These are phyloP conservation scores for Serendipita sp. DNA, from an alignment of 768 basidiomycete genomes.

Conservation along the genomic window DNA sequence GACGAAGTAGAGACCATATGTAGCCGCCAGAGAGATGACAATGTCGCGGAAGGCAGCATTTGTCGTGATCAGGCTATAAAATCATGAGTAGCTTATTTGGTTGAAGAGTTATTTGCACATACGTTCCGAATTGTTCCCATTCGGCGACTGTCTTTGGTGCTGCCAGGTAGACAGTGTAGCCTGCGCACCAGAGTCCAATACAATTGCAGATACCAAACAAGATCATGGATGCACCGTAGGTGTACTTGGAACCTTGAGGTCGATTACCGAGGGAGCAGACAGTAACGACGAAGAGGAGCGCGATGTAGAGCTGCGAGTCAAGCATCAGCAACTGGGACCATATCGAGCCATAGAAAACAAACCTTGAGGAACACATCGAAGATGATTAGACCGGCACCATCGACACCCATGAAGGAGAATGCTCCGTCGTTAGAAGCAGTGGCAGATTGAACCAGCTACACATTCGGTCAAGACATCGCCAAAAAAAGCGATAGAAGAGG, in stretches of 20 bases:
- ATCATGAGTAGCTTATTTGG: constrained; percentile 16
- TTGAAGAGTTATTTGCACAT: background rate
- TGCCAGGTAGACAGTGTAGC: constrained; percentile 74
- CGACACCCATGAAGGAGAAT: constrained; percentile 57
- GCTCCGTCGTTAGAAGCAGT: constrained; percentile 45
- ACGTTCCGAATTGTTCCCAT: constrained; percentile 58
- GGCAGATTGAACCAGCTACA: constrained; percentile 65
- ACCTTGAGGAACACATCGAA: constrained; percentile 64
- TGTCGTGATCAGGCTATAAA: constrained; percentile 38
- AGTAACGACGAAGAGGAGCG: constrained; percentile 61
- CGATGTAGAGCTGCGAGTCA: constrained; percentile 54
- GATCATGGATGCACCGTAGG: constrained; percentile 58
- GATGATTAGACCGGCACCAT: constrained; percentile 51
- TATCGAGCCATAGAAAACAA: background rate
- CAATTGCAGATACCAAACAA: constrained; percentile 64
- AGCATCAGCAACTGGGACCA: constrained; percentile 13
- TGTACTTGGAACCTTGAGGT: constrained; percentile 77
- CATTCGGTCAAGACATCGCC: constrained; percentile 13
- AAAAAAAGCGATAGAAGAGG: constrained; percentile 4
- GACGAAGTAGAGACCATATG: constrained; percentile 74
- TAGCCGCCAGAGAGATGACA: constrained; percentile 58
- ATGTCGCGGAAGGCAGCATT: constrained; percentile 71
- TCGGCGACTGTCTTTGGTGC: constrained; percentile 58
- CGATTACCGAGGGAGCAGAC: constrained; percentile 88
- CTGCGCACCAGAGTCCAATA: constrained; percentile 79